phyloP scores from a whole-genome alignment of 176 grass and related monocot species.

The Zea luxurians region DNA sequence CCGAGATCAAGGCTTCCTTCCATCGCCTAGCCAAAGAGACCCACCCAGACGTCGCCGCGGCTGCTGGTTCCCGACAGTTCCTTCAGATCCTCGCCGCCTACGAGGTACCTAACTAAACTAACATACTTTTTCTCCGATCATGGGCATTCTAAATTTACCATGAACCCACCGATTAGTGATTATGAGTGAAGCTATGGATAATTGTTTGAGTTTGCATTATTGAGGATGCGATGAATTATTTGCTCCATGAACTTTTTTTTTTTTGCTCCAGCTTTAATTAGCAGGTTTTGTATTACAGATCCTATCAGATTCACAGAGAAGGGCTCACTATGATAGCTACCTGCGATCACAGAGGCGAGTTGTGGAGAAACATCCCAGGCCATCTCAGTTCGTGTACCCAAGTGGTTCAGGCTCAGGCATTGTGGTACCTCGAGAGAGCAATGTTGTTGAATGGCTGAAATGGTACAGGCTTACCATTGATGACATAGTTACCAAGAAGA shows the following conservation, averaged over 20 bases:
- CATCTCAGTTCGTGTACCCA: constrained; percentile 47
- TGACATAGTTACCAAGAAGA: constrained; percentile 77
- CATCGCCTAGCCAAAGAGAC: constrained; percentile 90
- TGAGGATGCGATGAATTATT: neutral
- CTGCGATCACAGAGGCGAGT: constrained; percentile 57
- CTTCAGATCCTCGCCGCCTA: constrained; percentile 89
- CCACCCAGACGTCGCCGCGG: constrained; percentile 71
- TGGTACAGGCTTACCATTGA: constrained; percentile 79
- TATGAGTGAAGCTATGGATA: neutral
- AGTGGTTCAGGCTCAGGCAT: constrained; percentile 52
- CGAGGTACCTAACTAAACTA: constrained; percentile 51
- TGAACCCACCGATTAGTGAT: neutral
- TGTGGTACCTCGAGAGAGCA: constrained; percentile 59
- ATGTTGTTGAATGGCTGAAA: constrained; percentile 93
- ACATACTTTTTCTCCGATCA: neutral
- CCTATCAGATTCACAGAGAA: constrained; percentile 76
- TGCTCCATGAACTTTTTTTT: no score
- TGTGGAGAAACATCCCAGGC: constrained; percentile 48
- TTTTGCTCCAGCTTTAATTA: constrained; percentile 3
- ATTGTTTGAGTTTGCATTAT: neutral
- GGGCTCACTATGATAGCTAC: constrained; percentile 78
- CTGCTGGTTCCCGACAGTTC: constrained; percentile 55
- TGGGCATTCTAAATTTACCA: neutral
- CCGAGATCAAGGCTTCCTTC: constrained; percentile 89
- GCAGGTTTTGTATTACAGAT: constrained; percentile 52